Percentiles rank a stretch among this genome's conserved stretches.
Conservation (phyloP, 345 rosid genomes). For the Populus euphratica region DNA sequence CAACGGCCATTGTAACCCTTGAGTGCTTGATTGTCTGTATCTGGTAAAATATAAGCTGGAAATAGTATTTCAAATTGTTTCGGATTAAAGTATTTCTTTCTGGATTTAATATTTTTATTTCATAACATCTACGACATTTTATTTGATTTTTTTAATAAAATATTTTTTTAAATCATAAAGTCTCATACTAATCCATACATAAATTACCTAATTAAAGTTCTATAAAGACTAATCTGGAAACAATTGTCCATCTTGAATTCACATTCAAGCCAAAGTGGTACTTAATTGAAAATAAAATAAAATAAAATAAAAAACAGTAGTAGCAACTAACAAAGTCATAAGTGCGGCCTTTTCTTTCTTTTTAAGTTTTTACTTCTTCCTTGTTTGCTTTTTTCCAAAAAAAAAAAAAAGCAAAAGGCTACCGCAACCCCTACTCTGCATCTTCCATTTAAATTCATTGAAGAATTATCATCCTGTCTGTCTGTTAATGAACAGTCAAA, state of each 20-base stretch:
- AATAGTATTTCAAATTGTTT: no score
- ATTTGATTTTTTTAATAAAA: no score
- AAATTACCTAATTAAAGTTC: no score
- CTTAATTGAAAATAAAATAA: not conserved
- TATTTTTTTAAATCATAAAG: no score
- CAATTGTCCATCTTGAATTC: not conserved
- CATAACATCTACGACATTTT: no score
- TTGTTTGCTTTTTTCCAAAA: not conserved
- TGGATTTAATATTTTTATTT: no score
- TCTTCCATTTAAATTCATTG: not conserved
- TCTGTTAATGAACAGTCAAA: not conserved
- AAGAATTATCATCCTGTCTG: slow-evolving; percentile 5
- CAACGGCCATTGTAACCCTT: not conserved
- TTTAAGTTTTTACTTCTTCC: not conserved
- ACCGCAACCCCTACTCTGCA: not conserved
- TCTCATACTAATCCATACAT: no score
- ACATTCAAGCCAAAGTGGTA: not conserved
- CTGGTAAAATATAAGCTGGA: no score
- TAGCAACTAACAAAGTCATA: not conserved
- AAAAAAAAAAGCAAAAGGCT: slow-evolving; percentile 5
- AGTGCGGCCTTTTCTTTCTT: slow-evolving; percentile 12
- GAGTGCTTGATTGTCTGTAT: not conserved
- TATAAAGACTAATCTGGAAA: no score
- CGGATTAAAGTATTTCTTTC: no score
- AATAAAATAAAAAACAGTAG: not conserved